A percentile compares a stretch with the other conserved stretches of the same genome.
Evolutionary conservation across 768 basidiomycete genomes (phyloP).

Genomic region (Pleurotus pulmonarius): DNA sequence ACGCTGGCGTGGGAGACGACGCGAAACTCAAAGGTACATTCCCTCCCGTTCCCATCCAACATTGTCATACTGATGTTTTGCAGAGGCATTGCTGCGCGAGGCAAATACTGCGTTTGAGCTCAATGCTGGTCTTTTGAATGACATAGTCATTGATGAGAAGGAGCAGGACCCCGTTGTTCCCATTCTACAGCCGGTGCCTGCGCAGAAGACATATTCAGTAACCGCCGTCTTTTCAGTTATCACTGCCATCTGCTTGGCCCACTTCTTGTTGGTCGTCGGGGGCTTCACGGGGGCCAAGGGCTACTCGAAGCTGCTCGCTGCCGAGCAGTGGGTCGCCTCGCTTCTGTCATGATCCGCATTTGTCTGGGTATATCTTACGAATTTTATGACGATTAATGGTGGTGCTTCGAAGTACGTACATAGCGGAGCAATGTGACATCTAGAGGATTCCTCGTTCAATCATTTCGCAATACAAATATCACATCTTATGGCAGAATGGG

Average conservation of each 20-base stretch:
- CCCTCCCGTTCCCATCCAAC: neutral
- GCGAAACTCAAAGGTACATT: conserved; percentile 37
- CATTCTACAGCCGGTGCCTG: neutral
- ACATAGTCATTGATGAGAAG: conserved; percentile 28
- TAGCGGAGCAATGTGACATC: too few relatives aligned
- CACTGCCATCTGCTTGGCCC: conserved; percentile 40
- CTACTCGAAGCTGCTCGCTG: conserved; percentile 39
- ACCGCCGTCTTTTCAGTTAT: conserved; percentile 19
- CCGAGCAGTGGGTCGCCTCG: conserved; percentile 33
- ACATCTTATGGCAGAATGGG: too few relatives aligned
- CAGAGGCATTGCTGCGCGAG: conserved; percentile 46
- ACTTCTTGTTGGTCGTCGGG: conserved; percentile 42
- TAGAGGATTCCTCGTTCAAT: too few relatives aligned
- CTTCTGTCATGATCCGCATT: neutral
- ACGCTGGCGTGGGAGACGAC: conserved; percentile 41
- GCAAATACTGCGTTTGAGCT: conserved; percentile 45
- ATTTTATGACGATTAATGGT: too few relatives aligned
- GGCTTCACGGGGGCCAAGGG: conserved; percentile 45
- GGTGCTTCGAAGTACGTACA: too few relatives aligned
- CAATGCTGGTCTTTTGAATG: conserved; percentile 42
- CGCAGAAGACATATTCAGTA: conserved; percentile 14
- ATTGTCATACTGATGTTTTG: neutral
- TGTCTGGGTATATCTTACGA: too few relatives aligned
- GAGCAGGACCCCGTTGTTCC: conserved; percentile 28
- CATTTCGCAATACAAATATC: too few relatives aligned